phyloP scores from a whole-genome alignment of 768 basidiomycete species.

The Boletus eberwhitei region DNA sequence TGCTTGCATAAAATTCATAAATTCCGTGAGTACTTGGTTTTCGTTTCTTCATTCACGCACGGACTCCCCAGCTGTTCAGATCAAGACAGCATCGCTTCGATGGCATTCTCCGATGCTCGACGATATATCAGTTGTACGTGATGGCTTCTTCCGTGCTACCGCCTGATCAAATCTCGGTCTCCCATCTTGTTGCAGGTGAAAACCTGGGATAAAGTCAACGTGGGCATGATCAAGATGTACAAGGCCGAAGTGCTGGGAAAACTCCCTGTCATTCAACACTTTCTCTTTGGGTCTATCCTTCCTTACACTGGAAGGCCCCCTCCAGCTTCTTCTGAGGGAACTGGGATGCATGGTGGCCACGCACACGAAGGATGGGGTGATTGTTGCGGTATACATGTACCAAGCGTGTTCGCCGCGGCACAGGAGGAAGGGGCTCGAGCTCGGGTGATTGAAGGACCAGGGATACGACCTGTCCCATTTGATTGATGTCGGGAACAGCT shows the following conservation, averaged over 20 bases:
- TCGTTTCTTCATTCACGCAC: not conserved
- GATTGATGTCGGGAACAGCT: constrained; percentile 42
- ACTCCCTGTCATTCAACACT: constrained; percentile 94
- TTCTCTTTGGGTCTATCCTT: constrained; percentile 85
- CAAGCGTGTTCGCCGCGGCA: constrained; percentile 77
- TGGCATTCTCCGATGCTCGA: constrained; percentile 99
- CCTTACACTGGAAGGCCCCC: constrained; percentile 59
- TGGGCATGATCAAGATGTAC: constrained; percentile 98
- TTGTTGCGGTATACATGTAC: constrained; percentile 88
- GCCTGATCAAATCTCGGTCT: not conserved
- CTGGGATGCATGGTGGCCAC: constrained; percentile 19
- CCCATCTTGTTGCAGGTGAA: constrained; percentile 49
- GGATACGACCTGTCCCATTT: constrained; percentile 76
- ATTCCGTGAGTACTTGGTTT: constrained; percentile 57
- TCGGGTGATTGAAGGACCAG: constrained; percentile 50
- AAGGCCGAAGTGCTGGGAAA: constrained; percentile 91
- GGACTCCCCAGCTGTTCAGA: constrained; percentile 40
- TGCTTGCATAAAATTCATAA: constrained; percentile 93
- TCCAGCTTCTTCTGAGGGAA: constrained; percentile 27
- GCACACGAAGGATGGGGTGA: constrained; percentile 74
- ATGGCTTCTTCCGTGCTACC: not conserved
- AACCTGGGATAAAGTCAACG: constrained; percentile 95
- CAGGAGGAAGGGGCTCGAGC: constrained; percentile 39
- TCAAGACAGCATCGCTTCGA: constrained; percentile 90
- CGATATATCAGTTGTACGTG: constrained; percentile 81